Evolutionary conservation across 1,139 yeast genomes (phyloP), one percentile per base, ranked within the genome.

Genomic region (Magnusiomyces ingens): DNA sequence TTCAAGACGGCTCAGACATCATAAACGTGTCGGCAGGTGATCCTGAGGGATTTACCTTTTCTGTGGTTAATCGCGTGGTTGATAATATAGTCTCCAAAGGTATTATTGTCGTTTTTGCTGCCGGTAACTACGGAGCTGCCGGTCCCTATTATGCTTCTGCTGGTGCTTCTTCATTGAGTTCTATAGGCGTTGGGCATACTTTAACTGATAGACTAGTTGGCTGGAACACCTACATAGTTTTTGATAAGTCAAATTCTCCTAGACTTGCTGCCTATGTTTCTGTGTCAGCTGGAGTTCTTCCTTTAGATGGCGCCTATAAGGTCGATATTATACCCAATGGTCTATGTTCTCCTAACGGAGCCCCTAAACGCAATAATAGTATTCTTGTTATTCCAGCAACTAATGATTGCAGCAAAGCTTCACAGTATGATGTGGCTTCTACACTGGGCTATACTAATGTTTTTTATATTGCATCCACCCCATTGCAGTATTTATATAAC

Each of bases 1-100:
- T 49, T 35, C 50, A 57, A n/a, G 63, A 58, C 19, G 57, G 54
- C 3, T 57, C 55, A 2, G 61, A 61, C 44, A 44, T 61, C 26
- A 61, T 61, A 36, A 48, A 57, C 12, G n/a, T 59, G 18, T 61
- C 64, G n/a, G 35, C 60, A 22, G 55, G 53, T 15, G 32, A 41
- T 2, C 1, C 46, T 2, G 21, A 17, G 5, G 51, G 45, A 3
- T 53, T 26, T 18, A 12, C 18, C 10, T 40, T 19, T 11, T 22
- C 35, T 26, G 50, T 54, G 6, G 6, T 51, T 18, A 26, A 44
- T 41, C 32, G 32, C 0, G 38, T 37, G 6, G 50, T 52, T 3
- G 46, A 43, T 6, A 36, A 21, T 10, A 42, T 50, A 6, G 44
- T 48, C 22, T 18, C 35, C 3, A 8, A 45, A 4, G 58, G 58